phyloP scores from a whole-genome alignment of 345 rosid species.

The Aquilaria sinensis region DNA sequence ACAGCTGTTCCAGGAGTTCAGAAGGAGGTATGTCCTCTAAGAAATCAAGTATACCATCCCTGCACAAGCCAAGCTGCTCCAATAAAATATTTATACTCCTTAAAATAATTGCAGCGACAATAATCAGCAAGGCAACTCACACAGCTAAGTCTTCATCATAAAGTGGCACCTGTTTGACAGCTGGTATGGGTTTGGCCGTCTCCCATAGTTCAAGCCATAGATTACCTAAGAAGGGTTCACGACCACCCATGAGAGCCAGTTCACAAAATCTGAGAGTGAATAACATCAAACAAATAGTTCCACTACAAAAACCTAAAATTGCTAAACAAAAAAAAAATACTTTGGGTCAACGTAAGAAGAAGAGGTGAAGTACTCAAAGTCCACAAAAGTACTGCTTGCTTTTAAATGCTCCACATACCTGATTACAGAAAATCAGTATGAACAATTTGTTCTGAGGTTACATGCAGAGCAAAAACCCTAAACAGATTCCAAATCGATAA shows the following conservation, averaged over 20 bases:
- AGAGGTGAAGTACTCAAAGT: no score
- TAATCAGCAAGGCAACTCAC: slow-evolving; percentile 34
- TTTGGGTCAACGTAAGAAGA: no score
- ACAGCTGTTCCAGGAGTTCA: slow-evolving; percentile 76
- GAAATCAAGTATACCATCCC: slow-evolving; percentile 80
- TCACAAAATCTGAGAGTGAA: neutral
- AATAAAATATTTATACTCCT: neutral
- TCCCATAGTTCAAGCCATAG: slow-evolving; percentile 97
- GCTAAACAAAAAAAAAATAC: no score
- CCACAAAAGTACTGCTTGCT: no score
- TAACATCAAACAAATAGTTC: no score
- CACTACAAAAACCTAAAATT: no score
- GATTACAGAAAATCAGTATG: no score
- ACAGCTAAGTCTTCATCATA: slow-evolving; percentile 92
- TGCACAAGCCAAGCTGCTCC: slow-evolving; percentile 21
- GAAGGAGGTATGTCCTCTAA: slow-evolving; percentile 71
- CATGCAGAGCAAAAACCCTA: no score
- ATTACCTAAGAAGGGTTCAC: slow-evolving; percentile 52
- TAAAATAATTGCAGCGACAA: neutral
- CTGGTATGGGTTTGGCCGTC: slow-evolving; percentile 84
- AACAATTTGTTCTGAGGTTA: no score
- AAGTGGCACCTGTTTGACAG: slow-evolving; percentile 83
- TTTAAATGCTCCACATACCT: no score
- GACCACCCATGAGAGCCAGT: neutral
- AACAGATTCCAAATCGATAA: no score